Conservation (phyloP, 768 basidiomycete species). For the Tephrocybe sp. region DNA sequence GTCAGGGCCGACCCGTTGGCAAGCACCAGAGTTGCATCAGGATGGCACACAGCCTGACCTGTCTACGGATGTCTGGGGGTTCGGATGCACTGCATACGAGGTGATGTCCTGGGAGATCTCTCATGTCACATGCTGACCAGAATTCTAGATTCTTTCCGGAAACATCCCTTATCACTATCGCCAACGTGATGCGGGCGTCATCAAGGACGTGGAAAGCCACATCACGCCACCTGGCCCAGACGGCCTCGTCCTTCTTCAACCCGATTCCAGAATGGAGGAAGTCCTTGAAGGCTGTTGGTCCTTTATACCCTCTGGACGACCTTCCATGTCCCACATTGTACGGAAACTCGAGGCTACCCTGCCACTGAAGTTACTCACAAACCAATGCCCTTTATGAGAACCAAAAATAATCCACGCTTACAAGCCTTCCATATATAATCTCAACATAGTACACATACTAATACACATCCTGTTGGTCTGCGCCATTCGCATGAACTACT, state of each 20-base stretch:
- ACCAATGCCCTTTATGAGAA: too few species aligned
- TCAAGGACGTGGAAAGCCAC: constrained; percentile 7
- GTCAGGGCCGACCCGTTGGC: constrained; percentile 33
- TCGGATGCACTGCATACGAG: constrained; percentile 35
- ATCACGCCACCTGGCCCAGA: constrained; percentile 15
- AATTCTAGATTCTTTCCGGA: constrained; percentile 9
- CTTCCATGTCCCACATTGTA: constrained; percentile 9
- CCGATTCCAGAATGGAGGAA: not conserved
- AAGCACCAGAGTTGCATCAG: constrained; percentile 32
- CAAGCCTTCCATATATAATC: too few species aligned
- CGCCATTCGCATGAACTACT: too few species aligned
- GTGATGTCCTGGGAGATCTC: constrained; percentile 12
- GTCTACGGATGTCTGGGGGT: constrained; percentile 34
- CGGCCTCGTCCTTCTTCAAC: not conserved
- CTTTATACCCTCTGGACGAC: constrained; percentile 7
- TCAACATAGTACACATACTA: too few species aligned
- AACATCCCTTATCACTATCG: constrained; percentile 16
- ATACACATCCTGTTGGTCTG: too few species aligned
- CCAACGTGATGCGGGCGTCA: constrained; percentile 12
- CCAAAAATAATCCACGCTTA: too few species aligned
- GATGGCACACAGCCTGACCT: constrained; percentile 26
- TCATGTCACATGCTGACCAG: not conserved
- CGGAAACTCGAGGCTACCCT: too few species aligned
- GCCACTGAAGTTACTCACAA: too few species aligned
- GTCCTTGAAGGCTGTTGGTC: constrained; percentile 15